Conservation (phyloP, 805 yeast genomes). For the Cyberlindnera meyerae region DNA sequence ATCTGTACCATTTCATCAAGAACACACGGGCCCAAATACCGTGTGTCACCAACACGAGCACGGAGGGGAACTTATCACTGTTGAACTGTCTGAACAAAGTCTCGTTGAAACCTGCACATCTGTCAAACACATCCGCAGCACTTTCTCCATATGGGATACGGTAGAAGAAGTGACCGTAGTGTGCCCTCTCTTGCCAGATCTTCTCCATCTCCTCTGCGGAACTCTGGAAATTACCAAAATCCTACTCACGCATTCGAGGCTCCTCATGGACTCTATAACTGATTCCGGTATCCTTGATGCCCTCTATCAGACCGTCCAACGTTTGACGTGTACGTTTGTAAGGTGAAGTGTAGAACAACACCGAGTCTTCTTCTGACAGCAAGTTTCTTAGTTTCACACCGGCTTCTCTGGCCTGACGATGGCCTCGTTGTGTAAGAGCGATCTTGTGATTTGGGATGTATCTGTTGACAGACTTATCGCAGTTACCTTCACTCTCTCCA, state of each 20-base stretch:
- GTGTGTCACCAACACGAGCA: conserved; percentile 82
- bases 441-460: conserved; percentile 77
- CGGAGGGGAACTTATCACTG: conserved; percentile 65
- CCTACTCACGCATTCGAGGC: conserved; percentile 91
- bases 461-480: conserved; percentile 75
- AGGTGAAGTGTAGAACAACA: conserved; percentile 83
- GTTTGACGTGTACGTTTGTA: conserved; percentile 83
- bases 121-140: conserved; percentile 92
- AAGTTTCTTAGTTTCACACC: conserved; percentile 46
- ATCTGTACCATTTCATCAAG: conserved; percentile 89
- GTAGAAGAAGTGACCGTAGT: conserved; percentile 84
- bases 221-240: conserved; percentile 89
- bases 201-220: conserved; percentile 69
- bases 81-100: conserved; percentile 78
- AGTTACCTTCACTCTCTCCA: conserved; percentile 90
- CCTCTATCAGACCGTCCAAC: conserved; percentile 60
- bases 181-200: conserved; percentile 80
- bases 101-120: conserved; percentile 88
- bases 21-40: conserved; percentile 94
- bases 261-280: conserved; percentile 69
- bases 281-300: conserved; percentile 39
- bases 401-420: conserved; percentile 54
- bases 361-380: conserved; percentile 45
- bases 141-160: conserved; percentile 92
- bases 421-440: conserved; percentile 68